Conservation (phyloP, 306 rosid species). For the Luffa aegyptiaca region DNA sequence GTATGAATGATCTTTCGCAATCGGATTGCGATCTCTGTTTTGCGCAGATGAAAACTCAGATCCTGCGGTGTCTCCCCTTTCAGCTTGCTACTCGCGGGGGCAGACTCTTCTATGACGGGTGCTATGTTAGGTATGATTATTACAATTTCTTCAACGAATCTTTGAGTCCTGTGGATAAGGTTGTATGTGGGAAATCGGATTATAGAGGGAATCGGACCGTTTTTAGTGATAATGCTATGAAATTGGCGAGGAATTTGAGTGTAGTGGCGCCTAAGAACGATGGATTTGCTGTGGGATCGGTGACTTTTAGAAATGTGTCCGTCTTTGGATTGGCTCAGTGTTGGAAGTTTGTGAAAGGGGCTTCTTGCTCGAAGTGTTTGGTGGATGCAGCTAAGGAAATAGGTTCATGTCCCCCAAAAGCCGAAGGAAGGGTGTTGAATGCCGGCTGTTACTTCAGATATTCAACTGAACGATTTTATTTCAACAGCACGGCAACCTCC, state of each 20-base stretch:
- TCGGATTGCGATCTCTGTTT: slow-evolving; percentile 53
- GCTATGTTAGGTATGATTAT: slow-evolving; percentile 49
- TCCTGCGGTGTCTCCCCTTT: slow-evolving; percentile 47
- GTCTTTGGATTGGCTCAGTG: slow-evolving; percentile 78
- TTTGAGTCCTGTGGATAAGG: slow-evolving; percentile 19
- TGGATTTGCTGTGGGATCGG: slow-evolving; percentile 37
- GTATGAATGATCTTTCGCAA: slow-evolving; percentile 51
- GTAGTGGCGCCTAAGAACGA: slow-evolving; percentile 25
- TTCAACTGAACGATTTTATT: slow-evolving; percentile 43
- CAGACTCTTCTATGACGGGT: slow-evolving; percentile 47
- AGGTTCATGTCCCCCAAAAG: slow-evolving; percentile 33
- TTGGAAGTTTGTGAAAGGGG: slow-evolving; percentile 41
- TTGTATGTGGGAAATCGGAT: slow-evolving; percentile 23
- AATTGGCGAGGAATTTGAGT: slow-evolving; percentile 47
- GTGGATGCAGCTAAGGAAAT: slow-evolving; percentile 25
- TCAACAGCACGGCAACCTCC: slow-evolving; percentile 22
- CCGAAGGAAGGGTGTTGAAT: slow-evolving; percentile 55
- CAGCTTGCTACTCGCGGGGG: slow-evolving; percentile 46
- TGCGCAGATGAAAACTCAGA: slow-evolving; percentile 52
- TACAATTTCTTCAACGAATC: slow-evolving; percentile 39
- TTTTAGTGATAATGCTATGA: slow-evolving; percentile 27
- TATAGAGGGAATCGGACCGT: slow-evolving; percentile 15
- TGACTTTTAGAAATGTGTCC: slow-evolving; percentile 17
- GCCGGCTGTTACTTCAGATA: slow-evolving; percentile 64
- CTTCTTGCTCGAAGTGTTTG: slow-evolving; percentile 36